Base-by-base conservation (phyloP, 192 early-diverging fungal species). In the Gaertneriomyces semiglobifer region DNA sequence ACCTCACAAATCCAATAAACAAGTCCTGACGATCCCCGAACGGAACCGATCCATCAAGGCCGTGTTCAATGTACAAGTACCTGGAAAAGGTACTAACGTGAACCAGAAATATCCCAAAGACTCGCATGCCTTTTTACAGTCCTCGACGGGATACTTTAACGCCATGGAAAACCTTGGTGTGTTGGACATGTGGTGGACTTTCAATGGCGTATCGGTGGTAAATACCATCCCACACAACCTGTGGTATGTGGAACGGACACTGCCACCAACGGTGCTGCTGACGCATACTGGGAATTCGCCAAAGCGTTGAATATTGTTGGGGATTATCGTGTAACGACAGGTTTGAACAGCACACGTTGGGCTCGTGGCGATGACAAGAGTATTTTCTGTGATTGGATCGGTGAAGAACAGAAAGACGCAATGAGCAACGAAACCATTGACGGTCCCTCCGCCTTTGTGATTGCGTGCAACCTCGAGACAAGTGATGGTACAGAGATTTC, bases 1-100 rank as follows among this genome's bases (percentile, higher is more conserved):
- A 18, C 12, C 16, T 1, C 14, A 12, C 48, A 12, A 1, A 1
- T 50, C 14, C 16, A 12, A 50, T 12, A 18, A 12, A n/a, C 5
- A 16, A 33, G 33, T 58, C 56, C 12, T 58, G 5, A 19, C 33
- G 5, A 20, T 58, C 18, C 56, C 16, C 5, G 56, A 58, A 16
- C 16, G 56, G 5, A 38, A 38, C 56, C 56, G 56, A n/a, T 58
- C 56, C 5, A 16, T 58, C 56, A 58, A 58, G 33, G n/a, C 56
- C 18, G 14, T 38, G 16, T 58, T 20, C 38, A 38, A n/a, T 16
- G 56, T 58, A 14, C 56, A 58, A 38, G 48, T 50, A n/a, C 16
- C 48, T n/a, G 48, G 48, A 0, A 18, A 50, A 18, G 48, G 14
- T 12, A 18, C 48, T 18, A 0, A 33, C 25, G 25, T 33, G 25